Percentiles rank a stretch among this genome's conserved stretches.
These are phyloP conservation scores for Viridothelium virens DNA, from an alignment of 495 filamentous ascomycete species.

Conservation along the genomic window DNA sequence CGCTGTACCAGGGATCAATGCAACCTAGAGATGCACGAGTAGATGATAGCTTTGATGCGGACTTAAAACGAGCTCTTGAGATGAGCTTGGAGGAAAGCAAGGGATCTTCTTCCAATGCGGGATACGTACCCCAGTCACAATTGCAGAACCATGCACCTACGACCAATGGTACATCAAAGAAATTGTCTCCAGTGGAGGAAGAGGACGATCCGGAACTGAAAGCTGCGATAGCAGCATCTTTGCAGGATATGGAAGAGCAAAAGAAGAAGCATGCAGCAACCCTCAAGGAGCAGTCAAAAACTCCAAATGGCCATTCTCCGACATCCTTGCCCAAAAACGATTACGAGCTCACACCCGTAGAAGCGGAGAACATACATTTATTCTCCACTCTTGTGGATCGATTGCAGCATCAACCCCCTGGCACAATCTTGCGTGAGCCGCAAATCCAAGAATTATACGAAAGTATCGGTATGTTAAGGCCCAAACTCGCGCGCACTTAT, in stretches of 20 bases:
- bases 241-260: conserved; percentile 96
- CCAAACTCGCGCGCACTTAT: conserved; percentile 91
- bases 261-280: conserved; percentile 80
- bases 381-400: conserved; percentile 93
- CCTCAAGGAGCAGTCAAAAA: conserved; percentile 63
- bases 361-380: conserved; percentile 95
- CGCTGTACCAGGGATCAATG: conserved; percentile 56
- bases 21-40: conserved; percentile 81
- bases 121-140: conserved; percentile 59
- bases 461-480: conserved; percentile 82
- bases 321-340: conserved; percentile 62
- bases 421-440: conserved; percentile 88
- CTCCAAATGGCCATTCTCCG: conserved; percentile 39
- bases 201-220: conserved; percentile 91
- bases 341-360: conserved; percentile 87
- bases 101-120: conserved; percentile 53
- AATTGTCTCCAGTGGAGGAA: conserved; percentile 43
- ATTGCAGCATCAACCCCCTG: conserved; percentile 88
- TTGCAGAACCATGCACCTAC: conserved; percentile 35
- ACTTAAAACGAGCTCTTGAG: conserved; percentile 81
- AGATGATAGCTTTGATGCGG: conserved; percentile 86
- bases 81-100: conserved; percentile 95
- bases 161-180: conserved; percentile 38
- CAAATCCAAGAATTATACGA: conserved; percentile 98
- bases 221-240: conserved; percentile 91